A percentile compares a stretch with the other conserved stretches of the same genome.
phyloP scores from a whole-genome alignment of 2,329 filamentous ascomycete species.

The Fusarium staphyleae region DNA sequence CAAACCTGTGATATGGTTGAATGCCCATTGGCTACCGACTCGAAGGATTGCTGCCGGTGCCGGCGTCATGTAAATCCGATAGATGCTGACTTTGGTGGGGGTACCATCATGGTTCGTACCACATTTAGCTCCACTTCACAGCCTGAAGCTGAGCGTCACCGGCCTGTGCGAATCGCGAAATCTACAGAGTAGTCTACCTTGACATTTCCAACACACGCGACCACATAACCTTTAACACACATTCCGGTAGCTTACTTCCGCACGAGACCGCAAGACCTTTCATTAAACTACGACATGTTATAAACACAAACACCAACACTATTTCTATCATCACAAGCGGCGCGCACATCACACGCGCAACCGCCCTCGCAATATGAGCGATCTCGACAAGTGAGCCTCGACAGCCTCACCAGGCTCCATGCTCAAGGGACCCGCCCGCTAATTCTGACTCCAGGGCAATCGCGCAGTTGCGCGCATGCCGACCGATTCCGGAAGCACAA shows the following conservation, averaged over 20 bases:
- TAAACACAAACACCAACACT: slow-evolving; percentile 23
- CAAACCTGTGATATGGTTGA: slow-evolving; percentile 30
- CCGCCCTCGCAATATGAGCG: slow-evolving; percentile 71
- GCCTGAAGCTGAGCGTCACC: slow-evolving; percentile 21
- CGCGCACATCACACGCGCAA: slow-evolving; percentile 35
- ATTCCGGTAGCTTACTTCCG: too few species aligned
- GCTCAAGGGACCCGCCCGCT: slow-evolving; percentile 12
- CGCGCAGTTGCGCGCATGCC: slow-evolving; percentile 91
- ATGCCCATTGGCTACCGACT: slow-evolving; percentile 35
- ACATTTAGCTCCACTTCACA: slow-evolving; percentile 1
- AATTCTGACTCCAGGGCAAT: slow-evolving; percentile 72
- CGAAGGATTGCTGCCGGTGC: slow-evolving; percentile 10
- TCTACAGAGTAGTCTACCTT: slow-evolving; percentile 19
- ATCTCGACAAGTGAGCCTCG: slow-evolving; percentile 80
- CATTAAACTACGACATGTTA: slow-evolving; percentile 36
- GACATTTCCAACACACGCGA: slow-evolving; percentile 17
- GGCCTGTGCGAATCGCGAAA: slow-evolving; percentile 27
- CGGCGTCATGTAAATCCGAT: slow-evolving; percentile 29
- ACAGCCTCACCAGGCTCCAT: slow-evolving; percentile 1
- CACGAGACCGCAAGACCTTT: background rate
- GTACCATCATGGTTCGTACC: background rate
- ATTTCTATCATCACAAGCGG: slow-evolving; percentile 22
- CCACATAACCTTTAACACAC: slow-evolving; percentile 4
- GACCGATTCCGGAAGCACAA: slow-evolving; percentile 92
- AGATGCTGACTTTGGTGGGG: slow-evolving; percentile 13